A percentile compares a stretch with the other conserved stretches of the same genome.
Evolutionary conservation across 2,329 filamentous ascomycete genomes (phyloP).

Genomic region (Xylaria sp.): DNA sequence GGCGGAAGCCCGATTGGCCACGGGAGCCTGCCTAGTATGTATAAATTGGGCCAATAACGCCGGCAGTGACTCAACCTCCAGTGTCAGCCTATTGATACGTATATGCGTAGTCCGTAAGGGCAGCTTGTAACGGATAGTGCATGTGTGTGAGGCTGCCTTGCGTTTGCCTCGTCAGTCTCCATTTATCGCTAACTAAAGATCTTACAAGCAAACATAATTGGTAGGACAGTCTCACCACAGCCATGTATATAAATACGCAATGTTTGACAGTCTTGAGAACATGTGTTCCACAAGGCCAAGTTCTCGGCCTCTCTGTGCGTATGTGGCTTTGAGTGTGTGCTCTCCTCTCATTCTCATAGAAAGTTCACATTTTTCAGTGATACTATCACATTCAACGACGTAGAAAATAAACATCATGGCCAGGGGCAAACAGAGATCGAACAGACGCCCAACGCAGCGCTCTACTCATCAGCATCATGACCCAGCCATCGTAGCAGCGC

Average conservation of each 20-base stretch:
- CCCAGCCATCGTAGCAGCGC: conserved; percentile 47
- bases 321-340: not conserved
- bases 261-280: not conserved
- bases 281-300: not conserved
- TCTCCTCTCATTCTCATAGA: not conserved
- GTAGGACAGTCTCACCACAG: not conserved
- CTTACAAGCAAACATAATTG: not conserved
- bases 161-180: conserved; percentile 16
- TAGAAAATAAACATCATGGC: conserved; percentile 25
- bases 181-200: not conserved
- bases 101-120: not conserved
- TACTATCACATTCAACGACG: not conserved
- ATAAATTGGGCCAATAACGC: not conserved
- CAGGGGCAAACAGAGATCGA: conserved; percentile 25
- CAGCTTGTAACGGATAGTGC: not conserved
- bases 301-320: not conserved
- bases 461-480: conserved; percentile 43
- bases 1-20: not conserved
- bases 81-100: too few relatives aligned
- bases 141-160: conserved; percentile 14
- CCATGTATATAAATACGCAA: conserved; percentile 15
- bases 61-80: conserved; percentile 2
- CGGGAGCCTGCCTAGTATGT: not conserved
- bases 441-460: conserved; percentile 10
- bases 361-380: not conserved